Evolutionary conservation across 1,284 basidiomycete genomes (phyloP), one percentile per base, ranked within the genome.

Genomic region (Sanguinoderma infundibulare): DNA sequence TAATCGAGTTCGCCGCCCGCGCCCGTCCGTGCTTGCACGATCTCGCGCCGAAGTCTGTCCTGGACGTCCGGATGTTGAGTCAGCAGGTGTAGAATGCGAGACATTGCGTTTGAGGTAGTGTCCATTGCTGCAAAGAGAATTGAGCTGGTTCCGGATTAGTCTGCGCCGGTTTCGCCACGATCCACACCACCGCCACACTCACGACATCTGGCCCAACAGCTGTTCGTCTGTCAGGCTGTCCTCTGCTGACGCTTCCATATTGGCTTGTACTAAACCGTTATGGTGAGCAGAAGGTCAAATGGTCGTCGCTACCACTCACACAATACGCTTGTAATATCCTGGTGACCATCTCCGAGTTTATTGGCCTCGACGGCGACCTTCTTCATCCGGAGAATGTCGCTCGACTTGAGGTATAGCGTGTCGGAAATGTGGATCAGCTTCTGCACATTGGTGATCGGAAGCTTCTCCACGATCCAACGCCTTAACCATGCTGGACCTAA

Each of bases 291-390:
- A 22, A 24, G 24, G 12, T 7, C 34, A 36, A 14, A 28, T 1
- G 38, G 0, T 8, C 2, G 20, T 32, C 6, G 17, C 54, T 62
- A 5, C 61, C 10, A 71, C 80, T 66, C 55, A 84, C 75, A 57
- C 10, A 75, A 55, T 17, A 83, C 72, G 54, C 78, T 80, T 60
- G 82, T 77, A 42, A 83, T 72, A 64, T 83, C 82, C 61, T 77
- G 77, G 3, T 74, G 67, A 1, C 67, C 72, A 40, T 42, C 34
- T 28, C 49, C n/a, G n/a, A n/a, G n/a, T n/a, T n/a, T 52, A 10
- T 60, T 55, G 75, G 72, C 35, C 51, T 53, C 44, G 39, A 59
- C 17, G 53, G 61, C 62, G 10, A 67, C 66, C 35, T 67, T 77
- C 71, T 81, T 85, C 12, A 64, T 69, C 28, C 75, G 62, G 26